Evolutionary conservation across 2,329 filamentous ascomycete species (phyloP), one percentile per base, ranked within the genome.

Genomic region (Paecilomyces formosus): DNA sequence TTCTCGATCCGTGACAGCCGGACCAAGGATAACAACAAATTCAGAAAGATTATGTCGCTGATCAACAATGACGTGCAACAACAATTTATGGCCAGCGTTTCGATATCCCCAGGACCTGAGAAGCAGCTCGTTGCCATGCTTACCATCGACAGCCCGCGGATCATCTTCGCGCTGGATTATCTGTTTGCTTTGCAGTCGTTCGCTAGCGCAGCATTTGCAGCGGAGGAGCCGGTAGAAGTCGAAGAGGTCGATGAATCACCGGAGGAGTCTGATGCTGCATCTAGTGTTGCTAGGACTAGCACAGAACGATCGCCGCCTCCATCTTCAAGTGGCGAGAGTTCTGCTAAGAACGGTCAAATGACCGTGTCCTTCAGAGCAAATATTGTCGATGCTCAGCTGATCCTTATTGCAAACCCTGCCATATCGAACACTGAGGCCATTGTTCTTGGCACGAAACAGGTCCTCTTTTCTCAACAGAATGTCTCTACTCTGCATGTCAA

Each of bases 1-100:
- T 97, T 99, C 72, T 96, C 92, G 0, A 96, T 97, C 63, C 85
- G 90, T 58, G 94, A 99, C 72, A 97, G 89, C 62, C 87, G 95
- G n/a, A 87, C 86, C 3, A 84, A 85, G 57, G 92, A 96, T 66
- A 89, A 88, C 4, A 99, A 97, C 78, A 97, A 96, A 70, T 99
- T 95, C 81, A 86, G 92, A 55, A 95, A 93, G 72, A 97, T 99
- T 76, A 97, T 99, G 94, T 92, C 92, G 1, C 87, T 96, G 57
- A 92, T 92, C 68, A 97, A 97, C 74, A 93, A 92, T 65, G 88
- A 92, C 58, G 92, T 94, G 57, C 84, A 86, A 53, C 92, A 97
- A 72, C 95, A 99, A 67, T 92, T 99, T 69, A 99, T 99, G 94
- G 94, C 94, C 18, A 97, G 89, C 70, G 79, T 99, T 3, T 95